Base-by-base conservation (phyloP, 1,139 yeast genomes). In the Pneumocystis wakefieldiae region DNA sequence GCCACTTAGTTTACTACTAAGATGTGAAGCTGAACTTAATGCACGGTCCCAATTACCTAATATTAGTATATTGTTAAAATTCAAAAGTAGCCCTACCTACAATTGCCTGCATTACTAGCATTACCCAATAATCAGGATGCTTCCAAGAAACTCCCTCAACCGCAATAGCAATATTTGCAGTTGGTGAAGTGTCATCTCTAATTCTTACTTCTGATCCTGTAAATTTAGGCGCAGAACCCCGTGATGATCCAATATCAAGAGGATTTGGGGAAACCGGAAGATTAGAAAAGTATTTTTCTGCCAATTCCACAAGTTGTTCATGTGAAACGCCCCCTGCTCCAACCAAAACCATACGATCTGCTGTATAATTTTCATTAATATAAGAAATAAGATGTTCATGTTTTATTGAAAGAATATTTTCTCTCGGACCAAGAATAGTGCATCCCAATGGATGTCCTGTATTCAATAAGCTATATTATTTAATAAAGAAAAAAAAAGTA, bases 101-200 rank as follows among this genome's bases (percentile, higher is more conserved):
- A 67, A 92, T 87, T 17, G 97, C 97, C 76, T 92, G 97, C 5
- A 97, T 95, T 0, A 92, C 96, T 29, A 95, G 80, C 1, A 96
- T 97, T 37, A 95, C 87, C 77, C 90, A 91, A 76, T 91, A 92
- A 74, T 92, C 97, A 8, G 95, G 91, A 3, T 95, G 89, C 41
- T 88, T 86, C 99, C 99, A 92, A 61, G 96, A 86, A 36, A 91
- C 97, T 70, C 99, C 97, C 76, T 92, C 98, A n/a, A 92, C 86
- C 14, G 97, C 95, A 67, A 92, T 76, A 7, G 97, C 98, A 64
- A 90, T 83, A 75, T 92, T 95, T 1, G 97, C 91, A 8, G 85
- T 85, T 35, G 97, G 96, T 72, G 92, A 76, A 0, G 94, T 78
- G 68, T 83, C 83, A 70, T 92, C 97, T 70, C 86, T 85, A 64